Evolutionary conservation across 176 grass and related monocot species (phyloP).

Genomic region (Stipa capillata): DNA sequence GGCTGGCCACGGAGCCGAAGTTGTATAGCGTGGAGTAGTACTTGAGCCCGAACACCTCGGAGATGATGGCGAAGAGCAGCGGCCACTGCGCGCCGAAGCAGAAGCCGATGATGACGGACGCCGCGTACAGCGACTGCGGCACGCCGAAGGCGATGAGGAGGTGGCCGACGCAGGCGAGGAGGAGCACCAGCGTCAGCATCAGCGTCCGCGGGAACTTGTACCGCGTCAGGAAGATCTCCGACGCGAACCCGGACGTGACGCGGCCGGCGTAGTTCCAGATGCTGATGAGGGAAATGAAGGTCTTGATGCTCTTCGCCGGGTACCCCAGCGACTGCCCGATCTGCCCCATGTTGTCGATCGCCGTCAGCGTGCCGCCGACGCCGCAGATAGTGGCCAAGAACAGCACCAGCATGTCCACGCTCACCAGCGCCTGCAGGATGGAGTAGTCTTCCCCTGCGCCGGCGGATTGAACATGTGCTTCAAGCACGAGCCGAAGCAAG

Average conservation of each 20-base stretch:
- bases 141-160: conserved; percentile 39
- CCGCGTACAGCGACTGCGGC: conserved; percentile 21
- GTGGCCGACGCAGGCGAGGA: conserved; percentile 41
- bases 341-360: conserved; percentile 64
- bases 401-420: conserved; percentile 73
- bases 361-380: conserved; percentile 47
- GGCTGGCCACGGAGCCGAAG: conserved; percentile 32
- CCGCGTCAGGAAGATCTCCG: background rate
- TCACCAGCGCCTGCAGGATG: conserved; percentile 64
- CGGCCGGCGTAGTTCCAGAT: conserved; percentile 26
- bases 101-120: conserved; percentile 37
- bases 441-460: conserved; percentile 68
- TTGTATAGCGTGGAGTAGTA: conserved; percentile 50
- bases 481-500: background rate
- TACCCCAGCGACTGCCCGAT: conserved; percentile 55
- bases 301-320: conserved; percentile 31
- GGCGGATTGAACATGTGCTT: conserved; percentile 27
- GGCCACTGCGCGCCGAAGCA: conserved; percentile 47
- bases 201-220: conserved; percentile 33
- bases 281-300: conserved; percentile 18
- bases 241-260: background rate
- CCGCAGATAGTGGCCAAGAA: conserved; percentile 42
- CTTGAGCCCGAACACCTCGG: conserved; percentile 47
- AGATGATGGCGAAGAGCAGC: conserved; percentile 41
- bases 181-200: conserved; percentile 21